Base-by-base conservation (phyloP, 2,329 filamentous ascomycete species). In the Epichloe gansuensis region DNA sequence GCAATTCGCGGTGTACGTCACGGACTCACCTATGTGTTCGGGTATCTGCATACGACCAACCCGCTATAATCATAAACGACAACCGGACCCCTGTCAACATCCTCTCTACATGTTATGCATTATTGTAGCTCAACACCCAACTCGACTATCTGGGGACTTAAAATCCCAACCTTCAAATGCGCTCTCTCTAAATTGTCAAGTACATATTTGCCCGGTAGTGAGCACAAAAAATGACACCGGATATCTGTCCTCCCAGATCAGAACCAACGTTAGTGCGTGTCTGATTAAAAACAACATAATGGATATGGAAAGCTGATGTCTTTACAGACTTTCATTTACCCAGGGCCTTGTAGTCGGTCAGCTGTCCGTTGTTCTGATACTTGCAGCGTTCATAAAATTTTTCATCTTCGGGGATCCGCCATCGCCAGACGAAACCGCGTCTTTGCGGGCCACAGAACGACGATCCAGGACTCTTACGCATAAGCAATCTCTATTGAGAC, bases 401-500 rank as follows among this genome's bases (percentile, higher is more conserved):
- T 98, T 98, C 78, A 97, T 98, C 64, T 97, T 98, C 65, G 93
- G 93, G 60, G 93, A 97, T 64, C 82, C 89, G 5, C 89, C 89
- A 1, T 89, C 87, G 1, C 77, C 89, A 55, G 89, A 95, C 57
- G 82, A 85, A 51, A 87, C 85, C 21, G 87, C 89, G 12, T 77
- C 87, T 7, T 73, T 85, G 43, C 81, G 86, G 58, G 87, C 86
- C 53, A 84, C 84, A 11, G 83, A 89, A 59, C 81, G 87, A 27
- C 81, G 84, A 53, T 81, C 84, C 50, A 76, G 85, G 57, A 87
- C 85, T 2, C 74, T 89, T 51, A 82, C 85, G 25, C 88, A 95
- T 68, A 82, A 84, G 65, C 81, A 84, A 55, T 87, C 85, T 15
- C 76, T 87, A 44, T 77, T 88, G 43, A 81, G 80, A 55, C 72